Base-by-base conservation (phyloP, 2,329 filamentous ascomycete species). In the Arthrobotrys conoides region DNA sequence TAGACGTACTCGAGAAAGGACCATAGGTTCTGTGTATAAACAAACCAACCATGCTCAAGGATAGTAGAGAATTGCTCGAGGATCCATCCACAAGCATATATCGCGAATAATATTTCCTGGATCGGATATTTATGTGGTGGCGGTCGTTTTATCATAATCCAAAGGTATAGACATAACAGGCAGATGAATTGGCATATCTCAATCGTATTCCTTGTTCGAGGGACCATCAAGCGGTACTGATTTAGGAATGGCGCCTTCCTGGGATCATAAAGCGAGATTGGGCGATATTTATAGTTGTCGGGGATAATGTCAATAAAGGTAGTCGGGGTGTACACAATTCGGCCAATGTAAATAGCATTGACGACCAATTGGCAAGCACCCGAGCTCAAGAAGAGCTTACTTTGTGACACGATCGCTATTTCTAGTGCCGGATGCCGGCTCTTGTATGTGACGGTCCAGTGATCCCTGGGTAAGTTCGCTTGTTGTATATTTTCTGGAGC, bases 21-120 rank as follows among this genome's bases (percentile, higher is more conserved):
- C 93, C 93, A 96, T 2, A 96, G 86, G 81, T 96, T 95, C 83
- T 96, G 92, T 0, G 93, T 94, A 82, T 96, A 94, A 0, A 96
- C 93, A 73, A 90, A 89, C 92, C 92, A 90, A 63, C 88, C 87
- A 83, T 96, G 93, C 80, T 93, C 92, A 16, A 93, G 84, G 30
- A 94, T 91, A 0, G 92, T 93, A 0, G 91, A 91, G 82, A 93
- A 89, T 82, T 93, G 91, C 83, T 95, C 92, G 36, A 94, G 85
- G 1, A 90, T 90, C 93, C 93, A 96, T 18, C 93, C 93, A 79
- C 91, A 89, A 0, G 90, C 89, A 82, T 93, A 96, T 0, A 95
- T 83, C 27, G 89, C 87, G 84, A 96, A 96, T 3, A 89, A 84
- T 0, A 90, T 83, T 84, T 96, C 93, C 27, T 89, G 84, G 0